A percentile compares a stretch with the other conserved stretches of the same genome.
Evolutionary conservation across 2,329 filamentous ascomycete genomes (phyloP).

Genomic region (Acarospora socialis): DNA sequence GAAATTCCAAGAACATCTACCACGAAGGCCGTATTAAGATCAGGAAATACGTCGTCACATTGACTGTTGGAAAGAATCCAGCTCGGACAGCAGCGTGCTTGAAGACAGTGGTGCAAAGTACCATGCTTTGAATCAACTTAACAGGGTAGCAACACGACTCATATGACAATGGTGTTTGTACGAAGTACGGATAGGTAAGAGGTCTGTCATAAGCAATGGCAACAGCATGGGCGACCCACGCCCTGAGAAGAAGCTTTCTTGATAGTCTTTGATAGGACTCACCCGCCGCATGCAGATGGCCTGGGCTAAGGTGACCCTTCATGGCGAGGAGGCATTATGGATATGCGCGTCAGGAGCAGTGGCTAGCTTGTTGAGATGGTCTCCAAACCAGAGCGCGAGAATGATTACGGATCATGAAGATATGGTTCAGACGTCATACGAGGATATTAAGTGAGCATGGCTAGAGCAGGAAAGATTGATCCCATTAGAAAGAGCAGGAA

Average conservation of each 20-base stretch:
- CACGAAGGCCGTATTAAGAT: background rate
- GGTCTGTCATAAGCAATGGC: background rate
- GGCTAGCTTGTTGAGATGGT: background rate
- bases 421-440: background rate
- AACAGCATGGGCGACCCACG: background rate
- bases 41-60: background rate
- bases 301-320: background rate
- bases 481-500: no score
- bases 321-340: slow-evolving; percentile 1
- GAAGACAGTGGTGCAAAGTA: background rate
- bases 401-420: background rate
- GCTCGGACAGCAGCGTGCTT: background rate
- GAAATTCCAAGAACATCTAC: slow-evolving; percentile 1
- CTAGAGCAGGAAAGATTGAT: no score
- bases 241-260: background rate
- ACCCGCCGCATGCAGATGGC: background rate
- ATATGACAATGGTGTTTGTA: no score
- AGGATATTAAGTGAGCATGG: no score
- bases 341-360: background rate
- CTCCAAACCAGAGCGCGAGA: background rate
- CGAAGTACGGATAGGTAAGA: no score
- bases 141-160: background rate
- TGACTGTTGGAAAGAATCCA: background rate
- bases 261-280: background rate
- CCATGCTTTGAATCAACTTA: background rate